phyloP scores from a whole-genome alignment of 225 moss, liverwort and hornwort genomes.

The Straminergon stramineum region DNA sequence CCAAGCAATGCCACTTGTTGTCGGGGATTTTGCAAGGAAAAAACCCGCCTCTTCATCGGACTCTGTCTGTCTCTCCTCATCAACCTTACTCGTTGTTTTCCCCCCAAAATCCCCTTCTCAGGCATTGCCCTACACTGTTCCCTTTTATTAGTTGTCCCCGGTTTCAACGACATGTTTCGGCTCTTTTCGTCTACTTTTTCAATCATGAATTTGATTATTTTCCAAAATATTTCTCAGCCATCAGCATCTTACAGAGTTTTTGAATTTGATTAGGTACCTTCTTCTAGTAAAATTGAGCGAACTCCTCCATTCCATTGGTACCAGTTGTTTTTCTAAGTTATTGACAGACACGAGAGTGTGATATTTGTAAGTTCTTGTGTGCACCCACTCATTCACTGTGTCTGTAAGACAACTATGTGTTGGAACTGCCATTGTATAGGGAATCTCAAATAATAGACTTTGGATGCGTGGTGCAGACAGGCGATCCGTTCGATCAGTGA shows the following conservation, averaged over 20 bases:
- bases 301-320: too few relatives aligned
- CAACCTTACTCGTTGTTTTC: too few relatives aligned
- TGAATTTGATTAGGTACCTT: not conserved
- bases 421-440: not conserved
- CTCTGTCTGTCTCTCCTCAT: too few relatives aligned
- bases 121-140: not conserved
- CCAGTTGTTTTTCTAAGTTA: too few relatives aligned
- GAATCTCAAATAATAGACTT: not conserved
- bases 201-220: not conserved
- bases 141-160: not conserved
- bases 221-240: not conserved
- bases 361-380: too few relatives aligned
- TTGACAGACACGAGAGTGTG: too few relatives aligned
- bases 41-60: fast-evolving
- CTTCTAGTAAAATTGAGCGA: not conserved
- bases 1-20: fast-evolving
- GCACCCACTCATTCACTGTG: too few relatives aligned
- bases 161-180: not conserved
- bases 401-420: too few relatives aligned
- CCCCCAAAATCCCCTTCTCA: not conserved
- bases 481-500: too few relatives aligned
- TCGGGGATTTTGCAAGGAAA: not conserved
- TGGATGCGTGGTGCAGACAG: not conserved
- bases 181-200: not conserved
- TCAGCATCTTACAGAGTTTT: too few relatives aligned